Base-by-base conservation (phyloP, 2,329 filamentous ascomycete species). In the Fusarium drepaniforme region DNA sequence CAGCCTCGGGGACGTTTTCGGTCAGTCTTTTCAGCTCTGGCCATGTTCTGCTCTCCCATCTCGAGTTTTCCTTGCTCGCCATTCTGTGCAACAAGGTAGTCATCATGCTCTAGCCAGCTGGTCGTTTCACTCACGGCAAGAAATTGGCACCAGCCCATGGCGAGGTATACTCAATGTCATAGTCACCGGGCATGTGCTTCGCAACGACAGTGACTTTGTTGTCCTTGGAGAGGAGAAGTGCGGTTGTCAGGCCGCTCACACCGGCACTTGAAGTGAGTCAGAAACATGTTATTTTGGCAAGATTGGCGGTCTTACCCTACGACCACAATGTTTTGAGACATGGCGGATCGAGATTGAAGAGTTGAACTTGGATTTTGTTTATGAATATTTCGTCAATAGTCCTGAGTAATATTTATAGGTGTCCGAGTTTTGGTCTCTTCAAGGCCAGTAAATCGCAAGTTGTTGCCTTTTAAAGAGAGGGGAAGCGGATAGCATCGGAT, bases 51-150 rank as follows among this genome's bases (percentile, higher is more conserved):
- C 18, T 33, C 4, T 56, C 49, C 49, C 49, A 56, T 21, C 49
- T 18, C 15, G 35, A 37, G n/a, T 62, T 49, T 25, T 51, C 28
- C 16, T 28, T n/a, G 6, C 42, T 51, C 4, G 49, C 25, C 16
- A 40, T 42, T 12, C 37, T 59, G 2, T 8, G n/a, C 57, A 38
- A 59, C n/a, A 38, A 21, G 30, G 53, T 37, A 37, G 53, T 13
- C 16, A 12, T 16, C 15, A n/a, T 59, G 37, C 13, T 11, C 25
- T n/a, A 7, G 3, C 13, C 21, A 13, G 8, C 18, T 30, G 5
- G n/a, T 37, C 23, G 9, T 30, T 21, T 5, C 9, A 25, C 64
- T 60, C 21, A 92, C 90, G 92, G 93, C 64, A 92, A 81, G 79
- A 90, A 92, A 80, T 95, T 61, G 40, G 64, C 64, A 18, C 64